Evolutionary conservation across 2,329 filamentous ascomycete species (phyloP), one percentile per base, ranked within the genome.

Genomic region (Albifimbria verrucaria): DNA sequence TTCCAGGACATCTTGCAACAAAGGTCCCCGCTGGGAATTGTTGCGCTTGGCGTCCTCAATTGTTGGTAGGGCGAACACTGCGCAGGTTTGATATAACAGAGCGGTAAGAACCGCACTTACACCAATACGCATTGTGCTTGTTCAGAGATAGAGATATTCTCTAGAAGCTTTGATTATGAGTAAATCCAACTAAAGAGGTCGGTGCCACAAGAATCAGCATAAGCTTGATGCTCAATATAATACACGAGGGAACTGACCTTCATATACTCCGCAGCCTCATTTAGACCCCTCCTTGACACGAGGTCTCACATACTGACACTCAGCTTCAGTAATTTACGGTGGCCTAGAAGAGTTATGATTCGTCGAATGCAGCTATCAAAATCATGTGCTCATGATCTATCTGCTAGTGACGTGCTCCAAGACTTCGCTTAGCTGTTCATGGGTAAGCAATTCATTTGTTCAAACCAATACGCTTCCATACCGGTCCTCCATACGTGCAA

Each of bases 1-100:
- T 47, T 21, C 44, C 44, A 47, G 44, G 20, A 17, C 44, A 47
- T 47, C 44, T 47, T 25, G 44, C 44, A n/a, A 47, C 26, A 23
- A 47, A 47, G 2, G 44, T 47, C 10, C 44, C 44, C n/a, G 20
- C 44, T 18, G 44, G 22, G 23, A 47, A 47, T 7, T 7, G 17
- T 24, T 18, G 21, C 6, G 21, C 22, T n/a, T 47, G 44, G 23
- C 44, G 44, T 25, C 44, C 15, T 47, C 32, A 12, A 39, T 12
- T 39, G 32, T 39, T 15, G 4, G 21, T 11, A 47, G 9, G 3
- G 17, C 22, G 4, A 23, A n/a, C 20, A 26, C 44, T 2, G 44
- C 15, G 23, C 21, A n/a, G 12, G 23, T 17, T 25, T 17, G 17
- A 9, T 21, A 26, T 25, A 25, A 23, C 22, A 26, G 23, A n/a